Base-by-base conservation (phyloP, 1,284 basidiomycete genomes). In the Singerocomus rubriflavus region DNA sequence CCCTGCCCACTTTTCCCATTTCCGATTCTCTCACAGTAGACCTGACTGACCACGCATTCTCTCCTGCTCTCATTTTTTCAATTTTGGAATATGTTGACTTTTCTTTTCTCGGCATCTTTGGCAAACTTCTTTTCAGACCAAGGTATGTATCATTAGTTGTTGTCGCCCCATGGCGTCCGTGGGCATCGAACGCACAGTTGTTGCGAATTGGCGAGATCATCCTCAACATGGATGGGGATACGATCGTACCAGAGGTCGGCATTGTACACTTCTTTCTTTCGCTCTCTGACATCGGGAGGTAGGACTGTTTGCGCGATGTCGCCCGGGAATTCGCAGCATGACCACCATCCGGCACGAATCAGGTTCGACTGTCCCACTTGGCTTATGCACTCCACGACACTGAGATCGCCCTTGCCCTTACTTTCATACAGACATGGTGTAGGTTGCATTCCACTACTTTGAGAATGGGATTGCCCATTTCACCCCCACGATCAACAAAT, bases 381-480 rank as follows among this genome's bases (percentile, higher is more conserved):
- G n/a, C n/a, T n/a, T n/a, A n/a, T n/a, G n/a, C n/a, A n/a, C n/a
- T n/a, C n/a, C n/a, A n/a, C n/a, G n/a, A n/a, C n/a, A n/a, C n/a
- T n/a, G n/a, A n/a, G n/a, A n/a, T n/a, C n/a, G n/a, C n/a, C n/a
- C n/a, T n/a, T n/a, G n/a, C n/a, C n/a, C n/a, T n/a, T n/a, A n/a
- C n/a, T n/a, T n/a, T n/a, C n/a, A n/a, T n/a, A 59, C 46, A 82
- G 86, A 88, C 58, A 86, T 91, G 52, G 91, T 93, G 87, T 85
- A 91, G 66, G 91, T 93, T 55, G 85, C 84, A 0, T 71, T 88
- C 66, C 86, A 91, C 68, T 93, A 89, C 70, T 93, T 93, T 60
- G 91, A 93, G 66, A 89, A 88, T 61, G 88, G 87, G 2, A 85
- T 93, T 62, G 82, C 88, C 1, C 85, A 85, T 70, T 93, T 94